Base-by-base conservation (phyloP, 176 grass and related monocot genomes). In the Phoenix roebelenii region DNA sequence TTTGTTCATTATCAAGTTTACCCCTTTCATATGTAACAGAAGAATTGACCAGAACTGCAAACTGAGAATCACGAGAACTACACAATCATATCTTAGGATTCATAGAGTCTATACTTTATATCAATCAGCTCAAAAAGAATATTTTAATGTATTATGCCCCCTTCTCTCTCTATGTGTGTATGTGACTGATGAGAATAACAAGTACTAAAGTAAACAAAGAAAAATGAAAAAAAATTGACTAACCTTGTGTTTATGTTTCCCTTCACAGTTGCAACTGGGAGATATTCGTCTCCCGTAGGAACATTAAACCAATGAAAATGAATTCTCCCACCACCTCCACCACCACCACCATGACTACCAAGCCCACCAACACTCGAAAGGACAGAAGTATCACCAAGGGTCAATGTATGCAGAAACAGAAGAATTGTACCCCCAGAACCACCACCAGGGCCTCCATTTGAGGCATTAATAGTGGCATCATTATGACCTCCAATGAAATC, bases 301-400 rank as follows among this genome's bases (percentile, higher is more conserved):
- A 99, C 86, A 30, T 86, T 76, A 61, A 82, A 88, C 94, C 94
- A 99, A 65, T 99, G 88, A 61, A 99, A 99, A 52, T 99, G 85
- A 79, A 99, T 89, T 76, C 88, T 93, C 24, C 94, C 94, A 54
- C 94, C 94, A 54, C 65, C 65, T 23, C 94, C 94, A 22, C 94
- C 94, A 64, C 94, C 88, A 55, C 88, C 84, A 62, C 55, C 62
- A 80, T 54, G 59, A 49, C 68, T 77, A 28, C 88, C 94, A 64
- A 64, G 61, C 25, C 94, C 88, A 78, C 94, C 94, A 72, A 61
- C 76, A 83, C 76, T 93, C 19, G 94, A 89, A 66, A 99, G 70
- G 60, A 83, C 51, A 6, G 94, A 99, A 22, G 84, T 69, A 48
- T 93, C 67, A 0, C 76, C 82, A 76, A 89, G 74, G 39, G 64